These are phyloP conservation scores for Podospora australis DNA, from an alignment of 495 filamentous ascomycete species.

Conservation along the genomic window DNA sequence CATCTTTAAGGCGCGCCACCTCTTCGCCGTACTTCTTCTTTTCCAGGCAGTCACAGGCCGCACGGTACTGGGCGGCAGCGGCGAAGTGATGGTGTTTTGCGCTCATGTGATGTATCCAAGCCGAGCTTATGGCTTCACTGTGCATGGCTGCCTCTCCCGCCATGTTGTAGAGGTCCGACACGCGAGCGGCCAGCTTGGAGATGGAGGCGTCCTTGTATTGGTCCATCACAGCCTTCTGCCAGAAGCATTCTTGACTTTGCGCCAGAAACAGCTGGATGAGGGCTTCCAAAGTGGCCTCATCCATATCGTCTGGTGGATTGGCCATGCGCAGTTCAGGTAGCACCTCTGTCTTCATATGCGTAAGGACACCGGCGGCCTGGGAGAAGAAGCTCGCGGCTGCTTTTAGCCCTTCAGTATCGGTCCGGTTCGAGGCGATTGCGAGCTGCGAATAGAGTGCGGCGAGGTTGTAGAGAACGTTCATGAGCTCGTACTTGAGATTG, in stretches of 20 bases:
- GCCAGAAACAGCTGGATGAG: slow-evolving; percentile 79
- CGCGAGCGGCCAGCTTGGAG: slow-evolving; percentile 82
- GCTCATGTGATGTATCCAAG: slow-evolving; percentile 97
- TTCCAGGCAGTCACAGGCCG: slow-evolving; percentile 86
- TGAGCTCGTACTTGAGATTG: slow-evolving; percentile 90
- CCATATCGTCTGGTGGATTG: slow-evolving; percentile 89
- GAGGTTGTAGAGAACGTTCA: slow-evolving; percentile 89
- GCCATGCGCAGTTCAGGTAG: slow-evolving; percentile 79
- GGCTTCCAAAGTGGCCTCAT: slow-evolving; percentile 75
- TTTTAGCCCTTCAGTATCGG: slow-evolving; percentile 77
- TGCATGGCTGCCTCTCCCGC: slow-evolving; percentile 82
- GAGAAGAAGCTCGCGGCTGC: slow-evolving; percentile 88
- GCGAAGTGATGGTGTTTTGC: slow-evolving; percentile 98
- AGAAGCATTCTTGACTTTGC: slow-evolving; percentile 95
- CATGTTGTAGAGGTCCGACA: slow-evolving; percentile 83
- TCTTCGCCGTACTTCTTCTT: slow-evolving; percentile 95
- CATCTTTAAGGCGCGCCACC: slow-evolving; percentile 78
- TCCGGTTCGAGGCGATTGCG: slow-evolving; percentile 69
- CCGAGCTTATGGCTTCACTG: slow-evolving; percentile 79
- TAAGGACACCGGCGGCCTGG: slow-evolving; percentile 76
- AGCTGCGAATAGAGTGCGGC: slow-evolving; percentile 91
- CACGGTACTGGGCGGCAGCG: slow-evolving; percentile 91
- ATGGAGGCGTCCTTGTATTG: slow-evolving; percentile 86
- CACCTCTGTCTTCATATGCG: slow-evolving; percentile 69
- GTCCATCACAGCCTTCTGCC: slow-evolving; percentile 96